A percentile compares a stretch with the other conserved stretches of the same genome.
Evolutionary conservation across 164 flowering plant species (phyloP).

Genomic region (Platanus orientalis): DNA sequence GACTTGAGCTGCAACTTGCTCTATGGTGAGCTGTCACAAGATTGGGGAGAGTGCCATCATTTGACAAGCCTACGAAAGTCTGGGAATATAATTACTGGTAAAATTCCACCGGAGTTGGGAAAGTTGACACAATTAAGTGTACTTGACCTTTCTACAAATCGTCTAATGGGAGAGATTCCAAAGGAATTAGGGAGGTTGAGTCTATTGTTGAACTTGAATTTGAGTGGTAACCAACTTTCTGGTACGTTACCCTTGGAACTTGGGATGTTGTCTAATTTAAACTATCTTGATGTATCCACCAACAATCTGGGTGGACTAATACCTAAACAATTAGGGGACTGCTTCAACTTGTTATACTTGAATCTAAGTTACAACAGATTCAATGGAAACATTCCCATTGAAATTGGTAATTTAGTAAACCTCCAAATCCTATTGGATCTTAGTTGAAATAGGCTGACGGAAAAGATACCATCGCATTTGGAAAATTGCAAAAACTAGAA

Average conservation of each 20-base stretch:
- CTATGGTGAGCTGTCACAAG: slow-evolving; percentile 9
- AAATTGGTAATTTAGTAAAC: too few species aligned
- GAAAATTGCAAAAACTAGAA: slow-evolving; percentile 2
- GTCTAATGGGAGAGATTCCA: slow-evolving; percentile 13
- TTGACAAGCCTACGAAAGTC: slow-evolving; percentile 4
- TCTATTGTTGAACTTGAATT: too few species aligned
- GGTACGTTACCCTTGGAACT: slow-evolving; percentile 18
- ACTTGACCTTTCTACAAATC: slow-evolving; percentile 19
- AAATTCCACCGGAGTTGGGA: slow-evolving; percentile 10
- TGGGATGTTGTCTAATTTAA: slow-evolving; percentile 3
- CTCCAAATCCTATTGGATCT: too few species aligned
- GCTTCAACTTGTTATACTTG: too few species aligned
- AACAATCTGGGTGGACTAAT: slow-evolving; percentile 2
- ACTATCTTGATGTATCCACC: neutral
- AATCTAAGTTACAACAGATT: too few species aligned
- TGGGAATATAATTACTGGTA: slow-evolving; percentile 7
- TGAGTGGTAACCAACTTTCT: slow-evolving; percentile 10
- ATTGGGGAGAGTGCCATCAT: slow-evolving; percentile 12
- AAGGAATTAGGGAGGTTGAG: slow-evolving; percentile 4
- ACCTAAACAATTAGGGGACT: too few species aligned
- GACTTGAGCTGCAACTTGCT: slow-evolving; percentile 12
- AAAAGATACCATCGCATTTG: too few species aligned
- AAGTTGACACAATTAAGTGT: neutral
- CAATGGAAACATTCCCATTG: too few species aligned
- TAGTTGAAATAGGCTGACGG: too few species aligned